phyloP scores from a whole-genome alignment of 2,329 filamentous ascomycete species.

The Apiospora pterosperma region DNA sequence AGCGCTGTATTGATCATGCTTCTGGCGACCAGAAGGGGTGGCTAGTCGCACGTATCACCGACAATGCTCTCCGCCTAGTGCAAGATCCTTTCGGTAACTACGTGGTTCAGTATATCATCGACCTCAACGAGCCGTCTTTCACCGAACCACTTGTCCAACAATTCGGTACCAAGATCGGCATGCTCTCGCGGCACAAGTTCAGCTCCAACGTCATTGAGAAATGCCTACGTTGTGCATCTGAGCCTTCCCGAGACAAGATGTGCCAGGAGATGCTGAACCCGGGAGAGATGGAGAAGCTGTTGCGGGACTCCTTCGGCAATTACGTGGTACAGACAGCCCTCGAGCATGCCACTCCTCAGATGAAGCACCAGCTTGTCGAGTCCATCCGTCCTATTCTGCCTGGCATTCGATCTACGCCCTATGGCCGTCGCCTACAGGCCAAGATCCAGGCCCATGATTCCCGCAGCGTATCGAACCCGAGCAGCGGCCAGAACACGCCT shows the following conservation, averaged over 20 bases:
- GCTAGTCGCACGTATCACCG: slow-evolving; percentile 82
- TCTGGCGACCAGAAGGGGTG: slow-evolving; percentile 84
- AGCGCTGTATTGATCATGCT: slow-evolving; percentile 97
- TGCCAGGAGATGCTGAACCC: slow-evolving; percentile 75
- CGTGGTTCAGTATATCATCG: slow-evolving; percentile 97
- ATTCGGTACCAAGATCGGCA: slow-evolving; percentile 71
- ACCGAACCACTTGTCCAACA: slow-evolving; percentile 83
- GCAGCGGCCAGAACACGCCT: slow-evolving; percentile 49
- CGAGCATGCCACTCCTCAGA: slow-evolving; percentile 73
- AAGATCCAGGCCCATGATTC: slow-evolving; percentile 69
- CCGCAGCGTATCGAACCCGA: slow-evolving; percentile 31
- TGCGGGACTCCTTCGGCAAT: slow-evolving; percentile 92
- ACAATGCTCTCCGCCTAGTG: slow-evolving; percentile 82
- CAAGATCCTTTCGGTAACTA: slow-evolving; percentile 99
- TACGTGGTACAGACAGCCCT: slow-evolving; percentile 97
- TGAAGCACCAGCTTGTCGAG: slow-evolving; percentile 75
- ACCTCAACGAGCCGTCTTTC: slow-evolving; percentile 82
- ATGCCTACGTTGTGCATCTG: slow-evolving; percentile 78
- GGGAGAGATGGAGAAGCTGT: slow-evolving; percentile 78
- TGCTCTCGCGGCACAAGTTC: slow-evolving; percentile 91
- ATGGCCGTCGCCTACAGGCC: slow-evolving; percentile 87
- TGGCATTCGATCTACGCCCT: slow-evolving; percentile 83
- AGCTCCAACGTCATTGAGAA: slow-evolving; percentile 99
- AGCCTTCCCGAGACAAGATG: slow-evolving; percentile 72
- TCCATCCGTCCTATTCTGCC: slow-evolving; percentile 81